phyloP scores from a whole-genome alignment of 225 moss, liverwort and hornwort genomes.

The Straminergon stramineum region DNA sequence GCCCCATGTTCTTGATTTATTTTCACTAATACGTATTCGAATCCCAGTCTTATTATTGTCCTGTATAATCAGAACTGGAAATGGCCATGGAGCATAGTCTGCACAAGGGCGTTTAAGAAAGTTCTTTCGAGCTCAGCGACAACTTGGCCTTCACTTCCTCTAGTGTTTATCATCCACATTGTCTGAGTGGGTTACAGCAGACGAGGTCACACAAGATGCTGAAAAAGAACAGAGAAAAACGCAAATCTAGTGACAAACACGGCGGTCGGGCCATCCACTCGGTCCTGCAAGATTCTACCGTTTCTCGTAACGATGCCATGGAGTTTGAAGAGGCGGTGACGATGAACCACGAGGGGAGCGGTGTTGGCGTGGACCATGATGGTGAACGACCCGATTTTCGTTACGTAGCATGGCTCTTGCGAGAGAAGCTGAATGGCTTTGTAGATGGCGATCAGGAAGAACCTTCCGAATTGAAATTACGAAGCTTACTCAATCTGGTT shows the following conservation, averaged over 20 bases:
- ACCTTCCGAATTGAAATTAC: neutral
- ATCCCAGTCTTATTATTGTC: neutral
- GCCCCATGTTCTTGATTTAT: neutral
- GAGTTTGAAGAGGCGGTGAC: neutral
- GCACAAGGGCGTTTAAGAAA: too few relatives aligned
- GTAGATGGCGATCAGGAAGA: neutral
- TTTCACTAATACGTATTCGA: too few relatives aligned
- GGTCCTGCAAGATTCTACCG: neutral
- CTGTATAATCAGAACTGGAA: neutral
- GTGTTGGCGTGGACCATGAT: neutral
- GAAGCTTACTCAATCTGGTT: neutral
- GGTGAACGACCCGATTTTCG: neutral
- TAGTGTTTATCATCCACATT: too few relatives aligned
- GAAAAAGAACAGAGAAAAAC: too few relatives aligned
- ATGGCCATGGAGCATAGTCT: neutral
- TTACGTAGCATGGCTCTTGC: neutral
- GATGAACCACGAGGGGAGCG: too few relatives aligned
- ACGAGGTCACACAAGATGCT: neutral
- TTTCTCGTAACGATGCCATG: neutral
- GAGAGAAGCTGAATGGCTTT: neutral
- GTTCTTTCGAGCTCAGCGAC: too few relatives aligned
- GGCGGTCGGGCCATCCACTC: neutral
- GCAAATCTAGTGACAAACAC: neutral
- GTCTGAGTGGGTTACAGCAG: too few relatives aligned
- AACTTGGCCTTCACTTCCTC: too few relatives aligned